Conservation (phyloP, 805 yeast genomes). For the Cephaloascus fragrans region DNA sequence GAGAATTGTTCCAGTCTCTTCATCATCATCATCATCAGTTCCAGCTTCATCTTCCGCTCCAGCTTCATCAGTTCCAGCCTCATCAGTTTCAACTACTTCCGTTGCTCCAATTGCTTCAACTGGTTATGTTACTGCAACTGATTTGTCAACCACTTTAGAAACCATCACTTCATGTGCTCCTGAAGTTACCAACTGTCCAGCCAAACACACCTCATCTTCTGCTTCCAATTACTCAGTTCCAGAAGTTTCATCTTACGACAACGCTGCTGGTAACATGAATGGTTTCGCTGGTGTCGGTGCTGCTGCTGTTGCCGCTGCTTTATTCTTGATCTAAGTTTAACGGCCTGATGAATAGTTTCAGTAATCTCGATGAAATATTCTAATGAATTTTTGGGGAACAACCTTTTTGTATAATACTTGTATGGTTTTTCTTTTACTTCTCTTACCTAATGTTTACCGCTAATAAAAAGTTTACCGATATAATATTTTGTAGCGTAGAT, state of each 20-base stretch:
- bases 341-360: not conserved
- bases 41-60: constrained; percentile 4
- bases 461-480: too few species aligned
- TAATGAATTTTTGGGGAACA: too few species aligned
- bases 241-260: constrained; percentile 4
- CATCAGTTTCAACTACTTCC: constrained; percentile 13
- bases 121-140: constrained; percentile 23
- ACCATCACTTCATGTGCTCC: constrained; percentile 38
- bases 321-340: not conserved
- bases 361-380: too few species aligned
- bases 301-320: constrained; percentile 8
- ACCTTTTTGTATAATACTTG: too few species aligned
- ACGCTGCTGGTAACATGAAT: constrained; percentile 2
- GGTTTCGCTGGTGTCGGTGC: constrained; percentile 4
- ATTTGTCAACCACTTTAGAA: constrained; percentile 25
- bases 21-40: not conserved
- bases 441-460: too few species aligned
- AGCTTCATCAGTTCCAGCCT: constrained; percentile 15
- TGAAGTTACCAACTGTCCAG: constrained; percentile 40
- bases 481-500: too few species aligned
- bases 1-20: not conserved
- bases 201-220: constrained; percentile 8
- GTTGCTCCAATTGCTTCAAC: constrained; percentile 17
- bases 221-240: constrained; percentile 10
- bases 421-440: too few species aligned